Evolutionary conservation across 2,329 filamentous ascomycete species (phyloP).

Genomic region (Monilinia aucupariae): DNA sequence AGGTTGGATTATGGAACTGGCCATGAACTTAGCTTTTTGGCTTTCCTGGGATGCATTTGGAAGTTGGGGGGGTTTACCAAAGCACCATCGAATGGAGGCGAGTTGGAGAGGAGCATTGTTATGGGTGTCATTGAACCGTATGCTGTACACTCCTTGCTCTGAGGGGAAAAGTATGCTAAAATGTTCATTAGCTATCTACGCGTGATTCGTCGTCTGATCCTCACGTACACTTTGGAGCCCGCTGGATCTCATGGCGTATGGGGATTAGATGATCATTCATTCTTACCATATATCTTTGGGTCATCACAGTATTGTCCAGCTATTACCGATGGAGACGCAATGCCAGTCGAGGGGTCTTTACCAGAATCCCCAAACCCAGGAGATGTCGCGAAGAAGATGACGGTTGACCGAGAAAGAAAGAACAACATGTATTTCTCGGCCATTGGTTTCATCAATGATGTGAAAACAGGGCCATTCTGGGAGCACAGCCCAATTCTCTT

Average conservation of each 20-base stretch:
- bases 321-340: constrained; percentile 56
- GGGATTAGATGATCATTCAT: constrained; percentile 97
- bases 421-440: constrained; percentile 90
- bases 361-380: constrained; percentile 64
- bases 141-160: constrained; percentile 36
- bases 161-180: constrained; percentile 14
- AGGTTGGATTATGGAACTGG: constrained; percentile 93
- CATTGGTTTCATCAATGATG: constrained; percentile 93
- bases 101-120: constrained; percentile 73
- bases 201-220: constrained; percentile 75
- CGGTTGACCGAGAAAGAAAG: constrained; percentile 60
- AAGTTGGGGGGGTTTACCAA: constrained; percentile 74
- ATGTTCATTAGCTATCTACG: constrained; percentile 58
- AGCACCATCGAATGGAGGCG: constrained; percentile 42
- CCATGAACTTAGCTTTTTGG: constrained; percentile 90
- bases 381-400: constrained; percentile 58
- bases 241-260: constrained; percentile 96
- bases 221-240: constrained; percentile 88
- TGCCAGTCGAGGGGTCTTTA: constrained; percentile 75
- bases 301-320: constrained; percentile 83
- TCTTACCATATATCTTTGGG: constrained; percentile 90
- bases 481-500: constrained; percentile 91
- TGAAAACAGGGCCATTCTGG: constrained; percentile 96
- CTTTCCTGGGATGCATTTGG: constrained; percentile 86
- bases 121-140: constrained; percentile 78